Evolutionary conservation across 2,329 filamentous ascomycete genomes (phyloP).

Genomic region (Colletotrichum destructivum): DNA sequence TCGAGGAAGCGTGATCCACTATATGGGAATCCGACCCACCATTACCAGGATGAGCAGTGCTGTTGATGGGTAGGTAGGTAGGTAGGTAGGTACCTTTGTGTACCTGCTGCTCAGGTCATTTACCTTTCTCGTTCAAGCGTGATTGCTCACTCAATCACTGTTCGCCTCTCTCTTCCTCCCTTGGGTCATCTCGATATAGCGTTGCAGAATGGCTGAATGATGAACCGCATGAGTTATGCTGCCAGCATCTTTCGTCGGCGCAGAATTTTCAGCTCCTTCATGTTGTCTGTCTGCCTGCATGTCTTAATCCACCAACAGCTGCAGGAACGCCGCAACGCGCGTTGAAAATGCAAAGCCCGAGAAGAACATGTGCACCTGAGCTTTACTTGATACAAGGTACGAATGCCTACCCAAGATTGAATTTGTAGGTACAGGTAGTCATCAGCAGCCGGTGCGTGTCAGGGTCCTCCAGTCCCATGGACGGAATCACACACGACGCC

Average conservation of each 20-base stretch:
- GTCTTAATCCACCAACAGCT: slow-evolving; percentile 20
- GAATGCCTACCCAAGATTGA: no score
- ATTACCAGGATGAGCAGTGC: not conserved
- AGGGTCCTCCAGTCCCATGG: slow-evolving; percentile 9
- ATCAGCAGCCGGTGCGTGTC: no score
- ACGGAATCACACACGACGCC: slow-evolving; percentile 12
- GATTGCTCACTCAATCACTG: not conserved
- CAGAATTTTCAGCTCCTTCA: not conserved
- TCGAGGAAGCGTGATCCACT: slow-evolving; percentile 21
- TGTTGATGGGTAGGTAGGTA: slow-evolving; percentile 21
- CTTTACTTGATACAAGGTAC: no score
- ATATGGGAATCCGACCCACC: slow-evolving; percentile 21
- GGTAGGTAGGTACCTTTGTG: slow-evolving; percentile 21
- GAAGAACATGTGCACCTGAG: no score
- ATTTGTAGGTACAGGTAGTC: no score
- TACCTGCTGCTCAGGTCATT: slow-evolving; percentile 29
- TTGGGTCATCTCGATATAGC: not conserved
- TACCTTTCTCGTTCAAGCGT: slow-evolving; percentile 7
- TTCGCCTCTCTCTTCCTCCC: not conserved
- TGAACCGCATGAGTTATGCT: no score
- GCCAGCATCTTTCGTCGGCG: no score
- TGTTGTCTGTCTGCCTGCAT: not conserved
- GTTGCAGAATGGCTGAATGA: not conserved
- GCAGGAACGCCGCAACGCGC: slow-evolving; percentile 24
- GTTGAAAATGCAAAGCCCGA: not conserved